These are phyloP conservation scores for Shiraia bambusicola DNA, from an alignment of 2,329 filamentous ascomycete species.

Conservation along the genomic window DNA sequence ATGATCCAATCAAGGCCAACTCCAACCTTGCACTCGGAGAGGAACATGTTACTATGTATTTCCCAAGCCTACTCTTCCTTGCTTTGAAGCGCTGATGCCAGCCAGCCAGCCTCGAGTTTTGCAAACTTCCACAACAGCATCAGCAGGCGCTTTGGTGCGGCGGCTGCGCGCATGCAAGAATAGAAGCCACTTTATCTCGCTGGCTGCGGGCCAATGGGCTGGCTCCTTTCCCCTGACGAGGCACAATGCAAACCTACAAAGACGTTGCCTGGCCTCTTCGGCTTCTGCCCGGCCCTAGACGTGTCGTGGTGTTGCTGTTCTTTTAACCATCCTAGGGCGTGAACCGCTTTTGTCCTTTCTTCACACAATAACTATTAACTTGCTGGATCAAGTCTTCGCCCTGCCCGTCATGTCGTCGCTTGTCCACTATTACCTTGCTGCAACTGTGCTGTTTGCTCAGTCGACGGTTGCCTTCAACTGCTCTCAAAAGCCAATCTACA, in stretches of 20 bases:
- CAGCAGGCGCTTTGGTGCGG: conserved; percentile 33
- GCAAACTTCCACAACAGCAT: conserved; percentile 22
- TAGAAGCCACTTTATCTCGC: conserved; percentile 28
- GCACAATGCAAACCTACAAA: conserved; percentile 36
- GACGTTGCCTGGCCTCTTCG: conserved; percentile 29
- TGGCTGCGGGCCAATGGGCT: conserved; percentile 21
- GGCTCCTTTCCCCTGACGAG: conserved; percentile 28
- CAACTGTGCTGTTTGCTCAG: conserved; percentile 41
- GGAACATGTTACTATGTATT: conserved; percentile 30
- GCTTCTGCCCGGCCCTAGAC: conserved; percentile 25
- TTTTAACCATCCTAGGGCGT: conserved; percentile 12
- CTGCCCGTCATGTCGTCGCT: conserved; percentile 32
- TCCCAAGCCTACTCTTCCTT: conserved; percentile 16
- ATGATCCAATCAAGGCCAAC: conserved; percentile 29
- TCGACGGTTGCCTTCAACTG: conserved; percentile 43
- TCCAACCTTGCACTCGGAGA: conserved; percentile 16
- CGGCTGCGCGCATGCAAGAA: conserved; percentile 26
- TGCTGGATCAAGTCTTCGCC: conserved; percentile 32
- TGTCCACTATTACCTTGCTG: conserved; percentile 26
- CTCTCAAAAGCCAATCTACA: conserved; percentile 44
- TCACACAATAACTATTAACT: conserved; percentile 27
- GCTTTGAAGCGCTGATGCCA: conserved; percentile 30
- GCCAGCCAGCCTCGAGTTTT: conserved; percentile 19
- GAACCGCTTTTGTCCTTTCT: conserved; percentile 10
- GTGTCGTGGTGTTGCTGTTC: conserved; percentile 18